Base-by-base conservation (phyloP, 2,329 filamentous ascomycete species). In the Eurotiales sp. region DNA sequence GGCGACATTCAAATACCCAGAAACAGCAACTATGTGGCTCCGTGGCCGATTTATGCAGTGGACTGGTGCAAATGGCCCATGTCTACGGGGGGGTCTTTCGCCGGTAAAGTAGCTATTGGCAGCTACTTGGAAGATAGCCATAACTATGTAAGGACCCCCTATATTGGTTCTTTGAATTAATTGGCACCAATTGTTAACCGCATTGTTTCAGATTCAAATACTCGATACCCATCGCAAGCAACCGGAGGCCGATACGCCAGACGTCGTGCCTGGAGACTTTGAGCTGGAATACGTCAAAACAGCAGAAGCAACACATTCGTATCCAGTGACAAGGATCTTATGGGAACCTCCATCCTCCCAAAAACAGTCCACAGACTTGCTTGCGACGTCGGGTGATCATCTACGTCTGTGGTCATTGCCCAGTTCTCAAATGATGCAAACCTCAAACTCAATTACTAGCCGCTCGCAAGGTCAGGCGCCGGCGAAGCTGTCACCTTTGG, bases 1-100 rank as follows among this genome's bases (percentile, higher is more conserved):
- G 77, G 83, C 46, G 81, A 83, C 81, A 82, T 65, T 67, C 82
- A 56, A 76, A 82, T 70, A 68, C 86, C 66, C 70, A 88, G 66
- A 5, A 95, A 92, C 57, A 95, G 90, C 77, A 96, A 92, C 68
- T 96, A 96, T 66, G 74, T 95, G 56, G 90, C 92, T 4, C 91
- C 92, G 0, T 99, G 93, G 90, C 87, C 90, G 12, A 85, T 95
- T 50, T 99, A 97, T 69, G 92, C 93, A 11, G 92, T 95, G 63
- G 93, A 99, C 73, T 99, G 93, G 93, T 99, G 93, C 76, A 99
- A 99, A 72, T 99, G 93, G 92, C 84, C 88, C 14, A 85, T 92
- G 2, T 83, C 90, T 36, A 63, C 84, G 72, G 62, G 85, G 32
- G 68, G 63, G 46, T 75, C 75, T 59, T 85, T 88, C 56, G 90